A percentile compares a stretch with the other conserved stretches of the same genome.
Evolutionary conservation across 257 asterid genomes (phyloP).

Genomic region (Ilex asprella): DNA sequence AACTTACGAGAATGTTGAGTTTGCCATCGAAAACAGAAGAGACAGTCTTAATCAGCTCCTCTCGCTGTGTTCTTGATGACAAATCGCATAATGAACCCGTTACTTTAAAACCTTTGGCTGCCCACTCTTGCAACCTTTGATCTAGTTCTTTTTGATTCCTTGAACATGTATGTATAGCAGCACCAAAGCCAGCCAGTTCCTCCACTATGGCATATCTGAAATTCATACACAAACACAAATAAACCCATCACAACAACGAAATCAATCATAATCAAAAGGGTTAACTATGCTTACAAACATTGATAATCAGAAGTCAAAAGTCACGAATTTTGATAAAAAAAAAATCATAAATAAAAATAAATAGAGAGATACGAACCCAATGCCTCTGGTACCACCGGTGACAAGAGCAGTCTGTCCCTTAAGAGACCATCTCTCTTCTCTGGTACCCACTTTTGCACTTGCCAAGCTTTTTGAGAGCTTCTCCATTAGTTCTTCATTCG

Average conservation of each 20-base stretch:
- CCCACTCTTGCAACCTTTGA: conserved; percentile 19
- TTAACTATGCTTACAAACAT: too few relatives aligned
- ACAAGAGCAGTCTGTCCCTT: conserved; percentile 50
- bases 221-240: neutral
- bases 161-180: conserved; percentile 24
- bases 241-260: too few relatives aligned
- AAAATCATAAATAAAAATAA: neutral
- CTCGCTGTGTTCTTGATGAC: conserved; percentile 16
- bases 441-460: neutral
- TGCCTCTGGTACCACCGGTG: conserved; percentile 59
- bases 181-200: conserved; percentile 32
- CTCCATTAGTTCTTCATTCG: too few relatives aligned
- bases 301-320: too few relatives aligned
- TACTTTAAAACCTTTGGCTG: conserved; percentile 21
- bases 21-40: conserved; percentile 19
- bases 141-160: conserved; percentile 20
- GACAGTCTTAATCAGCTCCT: conserved; percentile 22
- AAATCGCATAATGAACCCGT: conserved; percentile 27
- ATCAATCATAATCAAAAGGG: too few relatives aligned
- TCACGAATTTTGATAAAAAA: too few relatives aligned
- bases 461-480: too few relatives aligned
- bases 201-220: conserved; percentile 32
- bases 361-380: conserved; percentile 22
- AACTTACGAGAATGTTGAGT: conserved; percentile 32
- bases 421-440: conserved; percentile 47